Base-by-base conservation (phyloP, 2,329 filamentous ascomycete species). In the Lithohypha guttulata region DNA sequence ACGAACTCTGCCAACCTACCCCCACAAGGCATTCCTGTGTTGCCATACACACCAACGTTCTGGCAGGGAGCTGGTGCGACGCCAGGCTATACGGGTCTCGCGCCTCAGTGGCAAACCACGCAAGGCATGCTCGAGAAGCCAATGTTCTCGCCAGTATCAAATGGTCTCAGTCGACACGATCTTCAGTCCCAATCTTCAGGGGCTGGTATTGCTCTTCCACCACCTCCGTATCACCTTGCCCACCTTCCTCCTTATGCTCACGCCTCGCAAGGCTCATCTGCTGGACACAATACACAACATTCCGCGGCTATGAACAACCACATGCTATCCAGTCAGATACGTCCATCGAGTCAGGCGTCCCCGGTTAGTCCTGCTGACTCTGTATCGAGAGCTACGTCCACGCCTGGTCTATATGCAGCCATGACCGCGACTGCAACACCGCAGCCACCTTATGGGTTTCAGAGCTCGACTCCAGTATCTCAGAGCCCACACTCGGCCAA, bases 191-290 rank as follows among this genome's bases (percentile, higher is more conserved):
- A 81, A 7, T 69, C 73, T 6, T 65, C 68, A 19, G 68, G 65
- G 33, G 76, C 84, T 54, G 42, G 14, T 9, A 43, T 43, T 10
- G 70, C 69, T 34, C 65, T 87, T 39, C 72, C 81, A 44, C 68
- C 74, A 39, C 75, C 80, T 43, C 71, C 79, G 5, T 84, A 79
- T 59, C 79, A 82, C 47, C 66, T 75, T 45, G 75, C 77, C 48
- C 69, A 34, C 4, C 33, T 43, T n/a, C 45, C 41, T 5, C 26
- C 41, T 7, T 51, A 47, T 23, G 8, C 34, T 18, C 29, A 42
- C 22, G 41, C 47, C 27, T 47, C 45, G 30, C 46, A 46, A 6
- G 30, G 70, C 13, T 59, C 62, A 21, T 51, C 43, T 38, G 48
- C 42, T 11, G 41, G 39, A 26, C 42, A 45, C 34, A 42, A 35